A percentile compares a stretch with the other conserved stretches of the same genome.
Conservation (phyloP, 1,284 basidiomycete genomes). For the Polyporus tsugae region DNA sequence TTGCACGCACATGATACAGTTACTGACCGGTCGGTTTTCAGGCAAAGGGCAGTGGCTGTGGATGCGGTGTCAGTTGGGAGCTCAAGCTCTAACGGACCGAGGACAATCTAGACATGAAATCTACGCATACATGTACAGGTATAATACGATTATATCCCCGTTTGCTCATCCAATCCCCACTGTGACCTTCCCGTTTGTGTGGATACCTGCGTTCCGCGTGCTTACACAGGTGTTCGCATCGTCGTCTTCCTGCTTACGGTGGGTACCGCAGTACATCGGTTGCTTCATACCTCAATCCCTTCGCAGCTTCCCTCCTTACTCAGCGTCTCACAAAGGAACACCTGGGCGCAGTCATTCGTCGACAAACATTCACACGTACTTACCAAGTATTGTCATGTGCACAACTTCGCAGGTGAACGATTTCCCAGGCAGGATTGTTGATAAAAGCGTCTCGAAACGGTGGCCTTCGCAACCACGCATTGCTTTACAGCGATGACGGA, state of each 20-base stretch:
- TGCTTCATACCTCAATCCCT: neutral
- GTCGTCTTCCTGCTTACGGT: neutral
- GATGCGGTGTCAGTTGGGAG: slow-evolving; percentile 26
- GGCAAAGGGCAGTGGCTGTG: slow-evolving; percentile 22
- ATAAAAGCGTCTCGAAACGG: neutral
- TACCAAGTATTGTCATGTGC: neutral
- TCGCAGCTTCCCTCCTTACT: neutral
- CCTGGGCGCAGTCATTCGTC: neutral
- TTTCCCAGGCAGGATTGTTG: neutral
- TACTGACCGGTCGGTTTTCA: neutral
- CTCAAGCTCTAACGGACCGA: slow-evolving; percentile 10
- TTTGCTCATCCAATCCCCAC: neutral
- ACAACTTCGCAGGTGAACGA: neutral
- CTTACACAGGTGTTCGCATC: neutral
- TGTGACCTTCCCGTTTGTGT: neutral
- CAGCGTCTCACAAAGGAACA: neutral
- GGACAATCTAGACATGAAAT: neutral
- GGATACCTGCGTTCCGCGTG: neutral
- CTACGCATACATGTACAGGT: slow-evolving; percentile 4
- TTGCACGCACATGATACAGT: neutral
- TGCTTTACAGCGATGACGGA: slow-evolving; percentile 9
- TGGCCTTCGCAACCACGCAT: neutral
- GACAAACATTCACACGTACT: neutral
- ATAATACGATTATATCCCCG: neutral
- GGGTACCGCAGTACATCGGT: neutral